phyloP scores from a whole-genome alignment of 2,329 filamentous ascomycete genomes.

The Diatrype stigma region DNA sequence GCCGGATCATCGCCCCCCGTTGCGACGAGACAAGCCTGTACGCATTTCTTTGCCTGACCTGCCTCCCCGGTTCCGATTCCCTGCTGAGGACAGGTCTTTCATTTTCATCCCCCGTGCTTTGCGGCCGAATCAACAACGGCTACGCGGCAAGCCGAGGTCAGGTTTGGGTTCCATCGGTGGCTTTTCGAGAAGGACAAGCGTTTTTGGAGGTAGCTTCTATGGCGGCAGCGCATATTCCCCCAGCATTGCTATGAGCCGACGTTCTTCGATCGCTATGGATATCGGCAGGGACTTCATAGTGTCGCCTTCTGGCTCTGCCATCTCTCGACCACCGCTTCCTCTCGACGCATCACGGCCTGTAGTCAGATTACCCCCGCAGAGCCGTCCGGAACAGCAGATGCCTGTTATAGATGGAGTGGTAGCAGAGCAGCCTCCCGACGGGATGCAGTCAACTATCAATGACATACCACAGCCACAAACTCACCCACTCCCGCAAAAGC shows the following conservation, averaged over 20 bases:
- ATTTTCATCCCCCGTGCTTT: constrained; percentile 95
- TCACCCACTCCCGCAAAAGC: constrained; percentile 56
- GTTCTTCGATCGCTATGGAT: constrained; percentile 72
- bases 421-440: constrained; percentile 14
- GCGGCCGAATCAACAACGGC: constrained; percentile 84
- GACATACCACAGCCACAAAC: constrained; percentile 54
- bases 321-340: constrained; percentile 62
- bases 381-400: constrained; percentile 26
- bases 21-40: constrained; percentile 93
- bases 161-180: constrained; percentile 63
- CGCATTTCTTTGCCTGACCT: constrained; percentile 83
- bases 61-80: constrained; percentile 83
- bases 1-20: constrained; percentile 87
- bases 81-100: constrained; percentile 84
- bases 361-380: constrained; percentile 73
- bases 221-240: constrained; percentile 77
- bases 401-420: constrained; percentile 19
- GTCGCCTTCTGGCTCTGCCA: constrained; percentile 75
- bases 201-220: constrained; percentile 65
- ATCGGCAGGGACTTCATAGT: constrained; percentile 68
- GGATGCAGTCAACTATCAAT: constrained; percentile 39
- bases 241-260: constrained; percentile 81
- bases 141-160: constrained; percentile 69
- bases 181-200: constrained; percentile 76
- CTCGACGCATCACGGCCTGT: constrained; percentile 65